phyloP scores from a whole-genome alignment of 331 rosid genomes.

The Cydonia oblonga region DNA sequence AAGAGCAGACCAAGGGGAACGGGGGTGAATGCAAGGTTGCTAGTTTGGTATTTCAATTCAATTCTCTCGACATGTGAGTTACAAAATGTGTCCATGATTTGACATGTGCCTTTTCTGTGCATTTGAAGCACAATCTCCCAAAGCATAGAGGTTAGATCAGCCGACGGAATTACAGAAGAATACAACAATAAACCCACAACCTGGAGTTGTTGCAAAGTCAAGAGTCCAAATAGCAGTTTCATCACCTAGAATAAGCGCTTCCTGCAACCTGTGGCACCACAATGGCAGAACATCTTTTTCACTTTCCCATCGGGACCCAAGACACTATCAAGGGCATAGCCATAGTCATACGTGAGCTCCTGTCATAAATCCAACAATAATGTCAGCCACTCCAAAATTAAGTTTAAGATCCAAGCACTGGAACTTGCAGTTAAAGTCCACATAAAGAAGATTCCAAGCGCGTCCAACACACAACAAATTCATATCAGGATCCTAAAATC shows the following conservation, averaged over 20 bases:
- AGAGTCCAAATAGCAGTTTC: neutral
- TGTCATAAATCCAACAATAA: constrained; percentile 19
- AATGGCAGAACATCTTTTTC: constrained; percentile 66
- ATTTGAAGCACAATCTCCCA: constrained; percentile 6
- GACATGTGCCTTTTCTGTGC: neutral
- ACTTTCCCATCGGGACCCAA: constrained; percentile 64
- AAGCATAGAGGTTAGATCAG: neutral
- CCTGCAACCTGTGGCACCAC: constrained; percentile 81
- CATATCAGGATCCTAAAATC: neutral
- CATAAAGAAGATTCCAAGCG: neutral
- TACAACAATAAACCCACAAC: neutral
- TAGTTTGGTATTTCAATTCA: neutral
- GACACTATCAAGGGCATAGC: constrained; percentile 85
- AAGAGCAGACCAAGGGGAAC: too few species aligned
- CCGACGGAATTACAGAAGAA: neutral
- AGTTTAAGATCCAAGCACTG: neutral
- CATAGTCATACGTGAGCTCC: constrained; percentile 94
- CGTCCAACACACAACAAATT: neutral
- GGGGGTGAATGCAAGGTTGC: neutral
- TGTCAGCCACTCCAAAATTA: neutral
- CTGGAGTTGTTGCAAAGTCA: neutral
- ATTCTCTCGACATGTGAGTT: neutral
- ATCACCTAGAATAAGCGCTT: constrained; percentile 49
- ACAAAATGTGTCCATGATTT: neutral
- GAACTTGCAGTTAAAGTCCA: neutral